These are phyloP conservation scores for Neopestalotiopsis sp. DNA, from an alignment of 2,329 filamentous ascomycete species.

Conservation along the genomic window DNA sequence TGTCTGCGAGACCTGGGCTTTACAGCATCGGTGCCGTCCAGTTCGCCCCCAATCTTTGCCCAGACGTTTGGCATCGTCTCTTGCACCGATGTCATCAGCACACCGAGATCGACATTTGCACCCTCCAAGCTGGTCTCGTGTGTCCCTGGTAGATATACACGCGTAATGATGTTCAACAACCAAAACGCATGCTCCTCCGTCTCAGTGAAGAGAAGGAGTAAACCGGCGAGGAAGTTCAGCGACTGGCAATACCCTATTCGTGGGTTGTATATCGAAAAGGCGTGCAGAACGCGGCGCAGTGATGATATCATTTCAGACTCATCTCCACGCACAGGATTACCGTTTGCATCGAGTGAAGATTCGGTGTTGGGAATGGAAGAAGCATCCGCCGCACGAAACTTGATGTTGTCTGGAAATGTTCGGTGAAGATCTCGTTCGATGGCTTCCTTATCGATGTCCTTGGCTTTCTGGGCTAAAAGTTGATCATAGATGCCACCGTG, in stretches of 20 bases:
- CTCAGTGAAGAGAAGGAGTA: conserved; percentile 85
- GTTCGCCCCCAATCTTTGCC: conserved; percentile 83
- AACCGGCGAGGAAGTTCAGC: conserved; percentile 90
- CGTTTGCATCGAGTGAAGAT: conserved; percentile 34
- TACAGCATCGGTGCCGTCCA: conserved; percentile 54
- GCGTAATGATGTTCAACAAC: conserved; percentile 91
- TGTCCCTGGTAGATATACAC: conserved; percentile 86
- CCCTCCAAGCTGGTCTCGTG: conserved; percentile 91
- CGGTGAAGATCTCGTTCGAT: conserved; percentile 94
- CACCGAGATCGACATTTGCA: conserved; percentile 91
- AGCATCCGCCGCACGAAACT: conserved; percentile 72
- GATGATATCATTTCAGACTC: conserved; percentile 83
- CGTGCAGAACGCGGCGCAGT: conserved; percentile 83
- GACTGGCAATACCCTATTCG: conserved; percentile 95
- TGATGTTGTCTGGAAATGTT: conserved; percentile 92
- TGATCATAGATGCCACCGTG: conserved; percentile 79
- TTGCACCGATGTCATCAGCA: conserved; percentile 85
- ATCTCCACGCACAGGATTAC: conserved; percentile 35
- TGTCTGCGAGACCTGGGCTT: conserved; percentile 46
- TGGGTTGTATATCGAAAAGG: conserved; percentile 90
- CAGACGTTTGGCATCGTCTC: conserved; percentile 85
- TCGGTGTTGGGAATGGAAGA: conserved; percentile 37
- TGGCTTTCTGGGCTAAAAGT: conserved; percentile 68
- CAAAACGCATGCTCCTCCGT: conserved; percentile 92
- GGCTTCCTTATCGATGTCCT: conserved; percentile 79